Evolutionary conservation across 345 rosid genomes (phyloP).

Genomic region (Eucalyptus sp.): DNA sequence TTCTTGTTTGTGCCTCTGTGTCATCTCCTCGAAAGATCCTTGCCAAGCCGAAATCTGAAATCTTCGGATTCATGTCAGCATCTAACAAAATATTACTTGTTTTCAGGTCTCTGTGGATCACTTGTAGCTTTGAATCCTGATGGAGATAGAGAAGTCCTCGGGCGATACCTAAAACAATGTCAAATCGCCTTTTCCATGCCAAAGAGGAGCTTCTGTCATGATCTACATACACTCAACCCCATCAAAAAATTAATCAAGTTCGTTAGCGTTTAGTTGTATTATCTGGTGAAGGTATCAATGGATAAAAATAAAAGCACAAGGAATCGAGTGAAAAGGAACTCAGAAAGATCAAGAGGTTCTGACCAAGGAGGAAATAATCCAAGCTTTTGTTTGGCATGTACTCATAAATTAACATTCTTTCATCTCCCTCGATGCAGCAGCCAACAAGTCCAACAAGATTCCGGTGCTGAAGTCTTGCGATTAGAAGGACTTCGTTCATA

Average conservation of each 20-base stretch:
- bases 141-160: not conserved
- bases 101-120: too few species aligned
- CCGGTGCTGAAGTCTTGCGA: not conserved
- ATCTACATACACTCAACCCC: not conserved
- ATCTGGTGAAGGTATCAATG: not conserved
- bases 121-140: too few species aligned
- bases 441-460: not conserved
- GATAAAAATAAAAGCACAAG: not conserved
- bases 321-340: not conserved
- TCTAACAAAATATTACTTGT: not conserved
- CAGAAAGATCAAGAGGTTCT: not conserved
- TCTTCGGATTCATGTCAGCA: not conserved
- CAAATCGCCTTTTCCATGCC: not conserved
- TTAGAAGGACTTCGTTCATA: not conserved
- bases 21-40: not conserved
- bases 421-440: not conserved
- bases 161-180: not conserved
- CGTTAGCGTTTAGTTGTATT: not conserved
- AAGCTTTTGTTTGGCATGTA: not conserved
- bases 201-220: not conserved
- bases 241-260: not conserved
- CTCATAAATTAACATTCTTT: not conserved
- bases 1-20: not conserved
- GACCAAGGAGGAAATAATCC: not conserved
- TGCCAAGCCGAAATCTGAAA: not conserved